Conservation (phyloP, 306 rosid genomes). For the Rosa chinensis region DNA sequence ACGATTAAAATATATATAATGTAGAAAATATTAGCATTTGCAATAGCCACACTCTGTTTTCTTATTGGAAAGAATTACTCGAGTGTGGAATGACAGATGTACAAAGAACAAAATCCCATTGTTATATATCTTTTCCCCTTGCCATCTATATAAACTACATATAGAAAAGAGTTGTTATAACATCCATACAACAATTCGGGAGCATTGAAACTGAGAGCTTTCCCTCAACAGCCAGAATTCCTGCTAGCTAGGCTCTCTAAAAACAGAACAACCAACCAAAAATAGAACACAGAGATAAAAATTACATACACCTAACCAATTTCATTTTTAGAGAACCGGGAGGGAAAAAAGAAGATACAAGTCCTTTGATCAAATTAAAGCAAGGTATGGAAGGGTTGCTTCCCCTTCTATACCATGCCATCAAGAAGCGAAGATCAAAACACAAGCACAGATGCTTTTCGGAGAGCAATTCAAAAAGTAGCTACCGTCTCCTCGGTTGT, state of each 20-base stretch:
- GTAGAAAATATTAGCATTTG: no score
- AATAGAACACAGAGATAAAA: not conserved
- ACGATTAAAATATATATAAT: no score
- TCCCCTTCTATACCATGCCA: slow-evolving; percentile 64
- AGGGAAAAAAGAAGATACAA: not conserved
- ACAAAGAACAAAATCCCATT: no score
- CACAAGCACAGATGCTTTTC: slow-evolving; percentile 41
- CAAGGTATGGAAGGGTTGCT: slow-evolving; percentile 71
- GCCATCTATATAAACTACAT: not conserved
- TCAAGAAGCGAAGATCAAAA: slow-evolving; percentile 57
- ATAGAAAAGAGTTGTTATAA: not conserved
- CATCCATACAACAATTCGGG: not conserved
- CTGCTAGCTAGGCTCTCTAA: not conserved
- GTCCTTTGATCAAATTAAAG: not conserved
- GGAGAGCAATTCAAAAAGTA: slow-evolving; percentile 44
- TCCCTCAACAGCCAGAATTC: not conserved
- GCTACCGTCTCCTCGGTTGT: slow-evolving; percentile 54
- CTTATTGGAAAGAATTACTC: no score
- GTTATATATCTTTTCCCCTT: not conserved
- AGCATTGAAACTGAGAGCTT: not conserved
- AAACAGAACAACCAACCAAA: not conserved
- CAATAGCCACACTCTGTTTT: no score
- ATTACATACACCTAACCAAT: not conserved
- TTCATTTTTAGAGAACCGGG: not conserved
- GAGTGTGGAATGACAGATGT: no score